Evolutionary conservation across 192 early-diverging fungal species (phyloP).

Genomic region (Umbelopsis ramanniana): DNA sequence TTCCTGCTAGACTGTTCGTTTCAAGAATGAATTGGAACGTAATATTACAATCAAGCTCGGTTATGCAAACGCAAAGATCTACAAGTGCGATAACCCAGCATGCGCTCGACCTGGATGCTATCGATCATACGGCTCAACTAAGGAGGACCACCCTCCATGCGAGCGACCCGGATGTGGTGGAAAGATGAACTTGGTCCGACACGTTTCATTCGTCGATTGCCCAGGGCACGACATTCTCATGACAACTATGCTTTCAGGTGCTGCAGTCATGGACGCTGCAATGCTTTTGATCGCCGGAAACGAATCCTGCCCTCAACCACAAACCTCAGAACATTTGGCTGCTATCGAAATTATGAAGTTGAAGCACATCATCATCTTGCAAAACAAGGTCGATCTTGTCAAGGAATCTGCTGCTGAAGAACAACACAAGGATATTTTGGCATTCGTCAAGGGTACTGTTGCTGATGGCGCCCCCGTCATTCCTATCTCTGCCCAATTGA

Average conservation of each 20-base stretch:
- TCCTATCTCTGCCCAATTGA: constrained; percentile 97
- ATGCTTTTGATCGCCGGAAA: constrained; percentile 97
- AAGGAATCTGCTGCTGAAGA: constrained; percentile 89
- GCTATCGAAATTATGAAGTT: constrained; percentile 99
- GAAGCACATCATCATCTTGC: constrained; percentile 94
- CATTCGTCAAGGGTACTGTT: constrained; percentile 93
- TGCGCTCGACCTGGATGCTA: constrained; percentile 98
- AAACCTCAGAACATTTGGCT: constrained; percentile 98
- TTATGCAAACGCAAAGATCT: constrained; percentile 99
- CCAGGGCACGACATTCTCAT: constrained; percentile 99
- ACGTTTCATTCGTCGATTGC: constrained; percentile 98
- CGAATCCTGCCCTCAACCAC: constrained; percentile 98
- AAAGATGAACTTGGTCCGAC: constrained; percentile 83
- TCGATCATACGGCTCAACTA: constrained; percentile 79
- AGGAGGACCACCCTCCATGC: constrained; percentile 88
- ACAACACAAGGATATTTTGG: constrained; percentile 89
- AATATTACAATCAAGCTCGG: constrained; percentile 99
- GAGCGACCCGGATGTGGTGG: constrained; percentile 86
- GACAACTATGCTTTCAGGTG: constrained; percentile 99
- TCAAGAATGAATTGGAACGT: constrained; percentile 96
- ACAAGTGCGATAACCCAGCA: constrained; percentile 92
- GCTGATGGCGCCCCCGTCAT: constrained; percentile 95
- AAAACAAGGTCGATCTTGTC: constrained; percentile 99
- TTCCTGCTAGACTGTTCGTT: constrained; percentile 79
- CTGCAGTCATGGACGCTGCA: constrained; percentile 99